phyloP scores from a whole-genome alignment of 176 grass and related monocot genomes.

The Phoenix dactylifera region DNA sequence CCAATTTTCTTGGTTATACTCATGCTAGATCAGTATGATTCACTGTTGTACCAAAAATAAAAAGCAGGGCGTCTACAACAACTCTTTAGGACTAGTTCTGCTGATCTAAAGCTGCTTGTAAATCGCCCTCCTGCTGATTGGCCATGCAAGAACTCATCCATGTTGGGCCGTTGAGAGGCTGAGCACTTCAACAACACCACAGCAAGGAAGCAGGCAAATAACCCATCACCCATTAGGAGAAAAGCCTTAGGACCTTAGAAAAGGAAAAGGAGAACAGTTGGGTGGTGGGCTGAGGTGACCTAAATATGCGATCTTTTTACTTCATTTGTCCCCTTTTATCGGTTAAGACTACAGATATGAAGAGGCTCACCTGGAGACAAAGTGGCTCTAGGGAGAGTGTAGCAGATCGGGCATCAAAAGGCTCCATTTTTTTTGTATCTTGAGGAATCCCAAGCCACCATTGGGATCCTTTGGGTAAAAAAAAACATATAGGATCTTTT shows the following conservation, averaged over 20 bases:
- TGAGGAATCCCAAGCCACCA: too few species aligned
- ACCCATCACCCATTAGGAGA: background rate
- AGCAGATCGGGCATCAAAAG: constrained; percentile 8
- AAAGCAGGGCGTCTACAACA: too few species aligned
- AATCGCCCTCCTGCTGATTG: constrained; percentile 44
- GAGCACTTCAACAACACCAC: background rate
- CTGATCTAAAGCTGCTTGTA: constrained; percentile 1
- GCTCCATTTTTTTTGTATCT: constrained; percentile 5
- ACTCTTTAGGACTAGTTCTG: too few species aligned
- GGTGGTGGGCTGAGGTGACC: background rate
- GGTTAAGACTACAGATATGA: too few species aligned
- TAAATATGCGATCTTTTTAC: background rate
- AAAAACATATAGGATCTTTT: too few species aligned
- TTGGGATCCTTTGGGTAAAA: too few species aligned
- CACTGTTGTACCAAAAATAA: too few species aligned
- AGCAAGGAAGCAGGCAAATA: constrained; percentile 3
- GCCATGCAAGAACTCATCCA: constrained; percentile 42
- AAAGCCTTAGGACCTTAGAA: background rate
- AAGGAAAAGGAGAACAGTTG: background rate
- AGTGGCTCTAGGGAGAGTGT: too few species aligned
- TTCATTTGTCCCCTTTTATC: too few species aligned
- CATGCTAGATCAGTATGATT: too few species aligned
- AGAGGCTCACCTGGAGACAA: background rate
- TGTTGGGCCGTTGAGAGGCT: constrained; percentile 60
- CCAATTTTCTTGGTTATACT: too few species aligned